Base-by-base conservation (phyloP, 768 basidiomycete species). In the Collybia nuda region DNA sequence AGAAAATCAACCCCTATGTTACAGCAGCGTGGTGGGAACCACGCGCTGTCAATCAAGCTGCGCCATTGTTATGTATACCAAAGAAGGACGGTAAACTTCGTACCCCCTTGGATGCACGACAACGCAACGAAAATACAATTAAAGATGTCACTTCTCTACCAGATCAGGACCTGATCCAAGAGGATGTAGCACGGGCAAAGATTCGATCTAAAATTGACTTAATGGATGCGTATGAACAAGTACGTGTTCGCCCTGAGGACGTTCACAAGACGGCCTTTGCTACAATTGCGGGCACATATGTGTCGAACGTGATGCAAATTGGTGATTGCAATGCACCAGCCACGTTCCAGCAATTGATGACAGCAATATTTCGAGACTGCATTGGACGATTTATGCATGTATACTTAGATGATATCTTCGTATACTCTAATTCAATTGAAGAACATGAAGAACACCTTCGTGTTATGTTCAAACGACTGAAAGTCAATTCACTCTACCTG, bases 341-440 rank as follows among this genome's bases (percentile, higher is more conserved):
- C 0, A 81, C 76, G 0, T 81, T 76, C 47, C 78, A 81, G 47
- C 35, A 66, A 0, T 52, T 80, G 0, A 77, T 79, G 70, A 76
- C 64, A 0, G 23, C 50, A 2, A 64, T 78, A n/a, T 75, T 80
- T 40, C 51, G 62, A 1, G 64, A 73, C 0, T 43, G 57, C 15
- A 68, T 79, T 2, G 72, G 74, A 0, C 19, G 36, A 7, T 76
- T 72, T 49, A 26, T 78, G 6, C 68, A 78, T 40, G 64, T 72
- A 2, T 79, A 77, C 48, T 54, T 79, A 0, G 75, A 79, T 49
- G 71, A 79, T 53, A 67, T 78, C 2, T 70, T 77, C 40, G 58
- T 77, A 0, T 77, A 53, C 51, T 70, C 67, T 0, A 50, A 69
- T 14, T 56, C 65, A 0, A 53, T 73, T 3, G 67, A 68, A 18